Evolutionary conservation across 192 early-diverging fungal species (phyloP).

Genomic region (Kickxella alabastrina): DNA sequence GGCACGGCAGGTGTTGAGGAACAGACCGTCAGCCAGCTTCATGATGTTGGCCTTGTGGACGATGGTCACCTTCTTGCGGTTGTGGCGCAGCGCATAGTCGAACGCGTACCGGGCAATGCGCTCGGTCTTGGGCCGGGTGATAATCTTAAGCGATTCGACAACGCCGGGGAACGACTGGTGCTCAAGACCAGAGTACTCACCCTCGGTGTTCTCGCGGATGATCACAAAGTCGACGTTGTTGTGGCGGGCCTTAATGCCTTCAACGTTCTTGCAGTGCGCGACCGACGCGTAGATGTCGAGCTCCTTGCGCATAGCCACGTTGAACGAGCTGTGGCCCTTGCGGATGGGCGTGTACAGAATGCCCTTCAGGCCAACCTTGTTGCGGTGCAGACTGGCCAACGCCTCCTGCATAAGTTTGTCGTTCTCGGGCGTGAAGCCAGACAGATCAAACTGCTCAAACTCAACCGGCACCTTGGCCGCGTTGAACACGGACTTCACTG

Average conservation of each 20-base stretch:
- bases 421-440: slow-evolving; percentile 81
- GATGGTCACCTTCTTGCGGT: slow-evolving; percentile 95
- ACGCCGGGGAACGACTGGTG: slow-evolving; percentile 98
- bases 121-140: slow-evolving; percentile 95
- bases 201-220: slow-evolving; percentile 99
- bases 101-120: slow-evolving; percentile 98
- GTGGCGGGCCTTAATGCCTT: slow-evolving; percentile 82
- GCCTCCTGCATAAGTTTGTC: slow-evolving; percentile 84
- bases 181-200: slow-evolving; percentile 98
- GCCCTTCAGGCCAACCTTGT: slow-evolving; percentile 98
- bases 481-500: slow-evolving; percentile 93
- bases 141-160: slow-evolving; percentile 98
- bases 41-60: slow-evolving; percentile 99
- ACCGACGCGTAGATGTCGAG: slow-evolving; percentile 98
- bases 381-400: slow-evolving; percentile 83
- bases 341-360: slow-evolving; percentile 84
- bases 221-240: slow-evolving; percentile 96
- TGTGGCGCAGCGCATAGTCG: slow-evolving; percentile 97
- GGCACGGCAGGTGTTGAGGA: slow-evolving; percentile 95
- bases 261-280: slow-evolving; percentile 86
- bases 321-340: slow-evolving; percentile 90
- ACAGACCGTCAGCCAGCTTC: slow-evolving; percentile 98
- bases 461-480: slow-evolving; percentile 91
- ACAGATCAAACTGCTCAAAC: slow-evolving; percentile 97
- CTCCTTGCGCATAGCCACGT: slow-evolving; percentile 95